Percentiles rank a stretch among this genome's conserved stretches.
Evolutionary conservation across 495 filamentous ascomycete genomes (phyloP).

Genomic region (Xanthoparmelia taractica): DNA sequence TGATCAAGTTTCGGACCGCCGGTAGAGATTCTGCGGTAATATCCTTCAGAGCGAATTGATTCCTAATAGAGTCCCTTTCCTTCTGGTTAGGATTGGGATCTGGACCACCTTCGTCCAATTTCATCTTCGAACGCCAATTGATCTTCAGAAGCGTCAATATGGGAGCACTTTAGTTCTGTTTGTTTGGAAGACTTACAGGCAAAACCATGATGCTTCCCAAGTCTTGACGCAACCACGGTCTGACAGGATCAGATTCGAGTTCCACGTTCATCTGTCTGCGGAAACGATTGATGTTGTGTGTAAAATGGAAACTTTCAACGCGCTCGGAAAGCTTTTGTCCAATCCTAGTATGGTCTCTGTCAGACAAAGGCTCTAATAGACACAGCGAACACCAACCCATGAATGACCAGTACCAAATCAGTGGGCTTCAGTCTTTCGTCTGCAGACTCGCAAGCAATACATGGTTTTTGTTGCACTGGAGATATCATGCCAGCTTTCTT

Average conservation of each 20-base stretch:
- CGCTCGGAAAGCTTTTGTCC: constrained; percentile 95
- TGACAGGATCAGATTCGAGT: constrained; percentile 63
- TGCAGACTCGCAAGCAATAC: constrained; percentile 46
- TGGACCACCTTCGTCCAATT: constrained; percentile 67
- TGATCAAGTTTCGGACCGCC: constrained; percentile 80
- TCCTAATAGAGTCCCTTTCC: constrained; percentile 43
- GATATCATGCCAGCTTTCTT: constrained; percentile 17
- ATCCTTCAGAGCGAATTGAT: constrained; percentile 71
- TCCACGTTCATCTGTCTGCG: constrained; percentile 83
- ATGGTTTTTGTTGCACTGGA: constrained; percentile 28
- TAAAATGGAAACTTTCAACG: constrained; percentile 94
- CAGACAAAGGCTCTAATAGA: neutral
- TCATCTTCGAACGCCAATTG: constrained; percentile 85
- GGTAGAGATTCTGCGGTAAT: constrained; percentile 90
- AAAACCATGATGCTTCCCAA: constrained; percentile 69
- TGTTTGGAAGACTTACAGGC: constrained; percentile 36
- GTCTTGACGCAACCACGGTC: constrained; percentile 60
- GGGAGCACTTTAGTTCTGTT: neutral
- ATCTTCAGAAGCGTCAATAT: constrained; percentile 28
- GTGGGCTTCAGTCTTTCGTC: constrained; percentile 68
- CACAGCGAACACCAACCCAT: constrained; percentile 39
- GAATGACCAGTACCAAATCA: constrained; percentile 82
- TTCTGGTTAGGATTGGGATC: constrained; percentile 33
- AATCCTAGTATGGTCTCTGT: constrained; percentile 38
- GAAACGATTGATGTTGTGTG: constrained; percentile 86